Evolutionary conservation across 805 yeast genomes (phyloP), one percentile per base, ranked within the genome.

Genomic region (Naumovozyma baii): DNA sequence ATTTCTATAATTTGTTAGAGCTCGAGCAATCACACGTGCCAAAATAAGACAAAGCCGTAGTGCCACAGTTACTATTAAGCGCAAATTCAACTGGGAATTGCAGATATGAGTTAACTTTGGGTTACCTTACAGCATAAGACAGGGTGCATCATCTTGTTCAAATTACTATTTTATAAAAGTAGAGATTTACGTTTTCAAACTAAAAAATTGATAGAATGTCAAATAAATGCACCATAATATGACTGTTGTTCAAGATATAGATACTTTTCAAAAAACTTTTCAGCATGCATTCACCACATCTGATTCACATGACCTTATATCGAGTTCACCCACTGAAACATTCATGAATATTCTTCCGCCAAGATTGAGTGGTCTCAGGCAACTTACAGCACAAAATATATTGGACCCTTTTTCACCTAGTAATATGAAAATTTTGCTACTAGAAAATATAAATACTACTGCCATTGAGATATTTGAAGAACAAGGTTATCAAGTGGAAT

Each of bases 401-500:
- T 73, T 92, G 59, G 90, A 90, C 67, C 97, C 98, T n/a, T 92
- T 90, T 62, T 79, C 87, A 47, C 83, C 95, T 39, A 95, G 88
- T 44, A 97, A 92, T 59, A 81, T 90, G 66, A 90, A 87, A 68
- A 83, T 92, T 45, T 69, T 90, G 52, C 65, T 90, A 48, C 70
- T 90, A 47, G 98, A 90, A 67, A 90, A 90, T 57, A 94, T 92
- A 52, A 92, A 92, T 61, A 71, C 74, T 62, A 84, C 96, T 36
- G 98, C 97, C 36, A 74, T 90, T 47, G 77, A 79, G 38, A 84
- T 87, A 45, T 80, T 90, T 66, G 71, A 70, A 43, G 72, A 72
- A 39, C 96, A 90, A 69, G 97, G 97, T 40, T 90, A 90, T 70
- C 96, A 90, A 67, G 94, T 90, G 39, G 97, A 90, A 62, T 83